Base-by-base conservation (phyloP, 2,329 filamentous ascomycete species). In the Fusarium begoniae region DNA sequence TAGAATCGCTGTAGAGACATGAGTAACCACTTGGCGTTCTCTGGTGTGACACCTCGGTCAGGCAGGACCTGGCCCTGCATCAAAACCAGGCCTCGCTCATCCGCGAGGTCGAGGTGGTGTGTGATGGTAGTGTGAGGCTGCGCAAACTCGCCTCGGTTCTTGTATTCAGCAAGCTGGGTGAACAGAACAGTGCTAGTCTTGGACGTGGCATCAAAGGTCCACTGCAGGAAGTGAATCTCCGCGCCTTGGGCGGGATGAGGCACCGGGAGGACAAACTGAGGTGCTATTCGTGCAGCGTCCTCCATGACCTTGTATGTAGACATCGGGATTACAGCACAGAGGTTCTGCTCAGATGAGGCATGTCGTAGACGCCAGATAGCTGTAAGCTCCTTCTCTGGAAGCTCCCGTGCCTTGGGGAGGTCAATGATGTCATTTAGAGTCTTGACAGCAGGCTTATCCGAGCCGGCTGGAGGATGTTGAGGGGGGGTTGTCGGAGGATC, bases 1-100 rank as follows among this genome's bases (percentile, higher is more conserved):
- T 99, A 99, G 83, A 99, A 99, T 80, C 94, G 91, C 86, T 99
- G 96, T 84, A 99, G 85, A 77, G 94, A 96, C 90, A 98, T 93
- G 56, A 97, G 87, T 77, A 99, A 84, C 92, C 94, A 98, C 83
- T 91, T 92, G n/a, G 93, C 95, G 80, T 98, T 93, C 60, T 95
- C 90, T 0, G 94, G 88, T 72, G 87, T 91, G 10, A 98, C 90
- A 9, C 96, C 95, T 18, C 91, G 86, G 37, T 92, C 92, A 69
- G 94, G 90, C 61, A 93, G 86, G 20, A 98, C 92, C 74, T 89
- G 88, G 2, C 96, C 96, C 80, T 96, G 93, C 86, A 98, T 92
- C 72, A 99, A 85, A 20, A 98, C 95, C 32, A 98, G 79, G 10
- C 91, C 94, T 78, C 94, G 94, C 15, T 90, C 89, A 66, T 88